Percentiles rank a stretch among this genome's conserved stretches.
These are phyloP conservation scores for Pelargonium nanum DNA, from an alignment of 345 rosid species.

Conservation along the genomic window DNA sequence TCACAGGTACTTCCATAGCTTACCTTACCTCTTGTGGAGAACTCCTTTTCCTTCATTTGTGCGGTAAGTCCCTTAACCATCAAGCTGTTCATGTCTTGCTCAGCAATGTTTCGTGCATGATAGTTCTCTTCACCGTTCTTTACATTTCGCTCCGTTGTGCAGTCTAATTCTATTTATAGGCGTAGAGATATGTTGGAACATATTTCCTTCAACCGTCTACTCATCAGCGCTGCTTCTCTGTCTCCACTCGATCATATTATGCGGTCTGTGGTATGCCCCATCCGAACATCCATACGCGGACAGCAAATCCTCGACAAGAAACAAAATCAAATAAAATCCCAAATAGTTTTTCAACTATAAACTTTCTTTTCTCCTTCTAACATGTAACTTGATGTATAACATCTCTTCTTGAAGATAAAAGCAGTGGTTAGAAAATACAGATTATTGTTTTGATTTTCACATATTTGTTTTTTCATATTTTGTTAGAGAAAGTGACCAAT, in stretches of 20 bases:
- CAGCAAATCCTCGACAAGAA: constrained; percentile 10
- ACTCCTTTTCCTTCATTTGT: constrained; percentile 51
- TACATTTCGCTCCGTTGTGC: constrained; percentile 9
- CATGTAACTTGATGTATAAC: too few relatives aligned
- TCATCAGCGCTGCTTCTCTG: constrained; percentile 60
- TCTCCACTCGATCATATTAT: constrained; percentile 47
- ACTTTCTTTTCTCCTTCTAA: too few relatives aligned
- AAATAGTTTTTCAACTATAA: background rate
- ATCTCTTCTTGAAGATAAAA: too few relatives aligned
- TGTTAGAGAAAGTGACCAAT: background rate
- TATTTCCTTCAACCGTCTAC: constrained; percentile 60
- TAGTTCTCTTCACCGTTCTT: background rate
- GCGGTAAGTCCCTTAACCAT: constrained; percentile 32
- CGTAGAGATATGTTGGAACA: constrained; percentile 85
- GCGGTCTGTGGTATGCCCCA: constrained; percentile 65
- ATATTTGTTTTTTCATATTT: too few relatives aligned
- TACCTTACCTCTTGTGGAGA: constrained; percentile 81
- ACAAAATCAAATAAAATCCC: constrained; percentile 17
- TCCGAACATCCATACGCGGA: constrained; percentile 38
- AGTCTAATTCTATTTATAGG: constrained; percentile 59
- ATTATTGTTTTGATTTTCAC: too few relatives aligned
- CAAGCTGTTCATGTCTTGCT: background rate
- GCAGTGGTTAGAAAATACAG: too few relatives aligned
- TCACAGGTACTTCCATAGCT: constrained; percentile 75
- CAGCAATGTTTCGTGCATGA: background rate